Conservation (phyloP, 2,329 filamentous ascomycete species). For the Xylariaceae sp. region DNA sequence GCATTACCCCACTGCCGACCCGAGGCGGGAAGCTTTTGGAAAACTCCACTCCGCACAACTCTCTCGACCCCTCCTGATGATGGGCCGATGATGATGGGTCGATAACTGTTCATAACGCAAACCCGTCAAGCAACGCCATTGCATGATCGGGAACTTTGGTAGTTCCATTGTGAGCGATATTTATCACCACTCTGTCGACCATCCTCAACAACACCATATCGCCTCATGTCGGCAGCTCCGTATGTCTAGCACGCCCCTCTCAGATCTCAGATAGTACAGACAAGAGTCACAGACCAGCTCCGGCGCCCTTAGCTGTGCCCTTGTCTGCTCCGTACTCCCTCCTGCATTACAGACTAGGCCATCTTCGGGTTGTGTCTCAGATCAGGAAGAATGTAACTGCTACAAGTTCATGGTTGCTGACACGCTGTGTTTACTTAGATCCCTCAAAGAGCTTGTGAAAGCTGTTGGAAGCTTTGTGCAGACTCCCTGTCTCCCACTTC, state of each 20-base stretch:
- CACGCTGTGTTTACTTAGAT: constrained; percentile 34
- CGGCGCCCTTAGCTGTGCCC: not conserved
- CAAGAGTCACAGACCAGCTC: too few relatives aligned
- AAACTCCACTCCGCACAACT: constrained; percentile 14
- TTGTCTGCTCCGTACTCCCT: not conserved
- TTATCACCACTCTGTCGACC: not conserved
- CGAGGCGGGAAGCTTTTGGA: constrained; percentile 1
- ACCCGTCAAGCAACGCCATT: constrained; percentile 18
- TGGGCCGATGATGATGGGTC: constrained; percentile 16
- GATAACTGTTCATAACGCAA: constrained; percentile 12
- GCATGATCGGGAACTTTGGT: constrained; percentile 19
- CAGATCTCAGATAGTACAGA: not conserved
- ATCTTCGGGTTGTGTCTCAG: not conserved
- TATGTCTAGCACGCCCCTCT: constrained; percentile 20
- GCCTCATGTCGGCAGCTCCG: constrained; percentile 30
- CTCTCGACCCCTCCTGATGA: constrained; percentile 18
- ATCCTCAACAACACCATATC: constrained; percentile 12
- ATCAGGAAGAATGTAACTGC: not conserved
- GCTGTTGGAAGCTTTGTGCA: constrained; percentile 48
- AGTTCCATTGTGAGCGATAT: not conserved
- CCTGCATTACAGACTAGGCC: not conserved
- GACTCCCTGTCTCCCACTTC: constrained; percentile 54
- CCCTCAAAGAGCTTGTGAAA: constrained; percentile 57
- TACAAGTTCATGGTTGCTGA: constrained; percentile 16
- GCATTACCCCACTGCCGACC: not conserved